Evolutionary conservation across 2,329 filamentous ascomycete species (phyloP).

Genomic region (Claviceps africana): DNA sequence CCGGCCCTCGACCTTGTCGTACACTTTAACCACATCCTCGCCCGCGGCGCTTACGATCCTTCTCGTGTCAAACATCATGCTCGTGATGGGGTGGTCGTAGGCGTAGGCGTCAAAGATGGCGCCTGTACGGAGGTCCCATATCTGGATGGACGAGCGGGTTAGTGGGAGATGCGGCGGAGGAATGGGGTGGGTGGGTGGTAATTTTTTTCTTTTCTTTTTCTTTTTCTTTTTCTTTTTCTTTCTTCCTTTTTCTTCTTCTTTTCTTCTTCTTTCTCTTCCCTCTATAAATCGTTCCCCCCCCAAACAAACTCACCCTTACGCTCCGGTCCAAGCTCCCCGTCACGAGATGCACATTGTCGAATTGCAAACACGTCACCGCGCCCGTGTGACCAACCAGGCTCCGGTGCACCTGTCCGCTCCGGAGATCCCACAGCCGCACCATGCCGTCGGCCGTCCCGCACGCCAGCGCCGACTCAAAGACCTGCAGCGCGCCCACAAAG

Average conservation of each 20-base stretch:
- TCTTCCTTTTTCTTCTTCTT: not conserved
- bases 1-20: conserved; percentile 88
- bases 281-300: too few species aligned
- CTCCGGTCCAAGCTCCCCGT: conserved; percentile 88
- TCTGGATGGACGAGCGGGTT: conserved; percentile 37
- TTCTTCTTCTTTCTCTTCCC: too few species aligned
- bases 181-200: too few species aligned
- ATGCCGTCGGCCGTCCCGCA: conserved; percentile 96
- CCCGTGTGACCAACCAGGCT: conserved; percentile 93
- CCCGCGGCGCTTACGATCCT: conserved; percentile 83
- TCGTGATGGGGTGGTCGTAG: conserved; percentile 81
- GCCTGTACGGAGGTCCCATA: conserved; percentile 95
- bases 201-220: too few species aligned
- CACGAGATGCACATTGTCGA: conserved; percentile 88
- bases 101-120: conserved; percentile 93
- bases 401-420: conserved; percentile 91
- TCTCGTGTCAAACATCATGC: conserved; percentile 92
- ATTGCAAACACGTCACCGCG: conserved; percentile 85
- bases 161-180: too few species aligned
- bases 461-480: conserved; percentile 88
- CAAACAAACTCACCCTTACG: conserved; percentile 65
- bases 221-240: too few species aligned
- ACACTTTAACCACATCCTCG: conserved; percentile 91
- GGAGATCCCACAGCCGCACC: conserved; percentile 91
- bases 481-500: conserved; percentile 88